Base-by-base conservation (phyloP, 768 basidiomycete species). In the Lactarius quietus region DNA sequence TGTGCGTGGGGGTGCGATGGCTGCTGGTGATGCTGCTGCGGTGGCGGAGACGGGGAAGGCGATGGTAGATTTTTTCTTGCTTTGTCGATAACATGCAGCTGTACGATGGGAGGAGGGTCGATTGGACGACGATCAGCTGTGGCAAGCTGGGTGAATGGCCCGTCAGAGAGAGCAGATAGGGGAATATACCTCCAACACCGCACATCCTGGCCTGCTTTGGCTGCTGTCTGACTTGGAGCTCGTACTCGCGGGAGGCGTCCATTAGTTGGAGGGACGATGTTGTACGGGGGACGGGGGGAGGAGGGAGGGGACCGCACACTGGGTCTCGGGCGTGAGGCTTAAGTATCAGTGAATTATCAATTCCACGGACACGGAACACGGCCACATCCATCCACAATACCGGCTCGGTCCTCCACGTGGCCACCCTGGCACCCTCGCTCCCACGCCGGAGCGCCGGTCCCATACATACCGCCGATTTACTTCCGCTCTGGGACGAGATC, bases 81-180 rank as follows among this genome's bases (percentile, higher is more conserved):
- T 10, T 85, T 87, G 77, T 94, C 90, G 70, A 92, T 81, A 61
- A 97, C 92, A 61, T 90, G 87, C 9, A 98, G 86, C 75, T 96
- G 93, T n/a, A 98, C 87, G 77, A 98, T 95, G 20, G 95, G 95
- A 1, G 95, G 94, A 0, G 95, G 95, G 80, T 98, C 95, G 73
- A 98, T 94, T 3, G 95, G 95, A 41, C 95, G 83, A n/a, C 95
- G 84, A 82, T 96, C 95, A 62, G 93, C 94, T 90, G 78, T 59
- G 63, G 62, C 36, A 57, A 23, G 35, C 39, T 36, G 59, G 63
- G 53, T 56, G 61, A 43, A 39, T 38, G 43, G 36, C 18, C 45
- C 10, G 51, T 20, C 10, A 29, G 36, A 53, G 35, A 36, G 18
- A 38, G 28, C 48, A 38, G 54, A 39, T 45, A 35, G 36, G 51